Evolutionary conservation across 1,139 yeast genomes (phyloP).

Genomic region (Nakaseomyces glabratus): DNA sequence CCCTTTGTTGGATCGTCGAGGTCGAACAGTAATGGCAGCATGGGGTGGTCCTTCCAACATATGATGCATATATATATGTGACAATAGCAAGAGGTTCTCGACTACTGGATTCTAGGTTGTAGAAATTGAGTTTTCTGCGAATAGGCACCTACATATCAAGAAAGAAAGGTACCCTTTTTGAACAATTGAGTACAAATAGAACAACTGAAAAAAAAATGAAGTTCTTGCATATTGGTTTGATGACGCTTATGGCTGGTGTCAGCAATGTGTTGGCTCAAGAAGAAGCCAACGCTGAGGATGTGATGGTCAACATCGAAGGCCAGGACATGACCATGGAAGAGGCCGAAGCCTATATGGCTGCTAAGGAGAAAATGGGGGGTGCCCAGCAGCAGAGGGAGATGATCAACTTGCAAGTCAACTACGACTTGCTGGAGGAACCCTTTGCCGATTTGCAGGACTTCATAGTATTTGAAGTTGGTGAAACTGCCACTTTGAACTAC

Average conservation of each 20-base stretch:
- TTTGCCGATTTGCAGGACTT: not conserved
- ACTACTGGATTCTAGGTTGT: too few species aligned
- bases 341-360: not conserved
- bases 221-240: constrained; percentile 1
- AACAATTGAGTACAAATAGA: too few species aligned
- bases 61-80: too few species aligned
- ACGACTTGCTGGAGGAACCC: constrained; percentile 4
- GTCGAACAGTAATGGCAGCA: too few species aligned
- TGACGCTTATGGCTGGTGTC: constrained; percentile 1
- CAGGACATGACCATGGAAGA: too few species aligned
- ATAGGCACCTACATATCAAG: too few species aligned
- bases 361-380: not conserved
- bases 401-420: constrained; percentile 5
- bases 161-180: too few species aligned
- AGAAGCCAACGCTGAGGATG: too few species aligned
- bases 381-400: not conserved
- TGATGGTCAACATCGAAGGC: not conserved
- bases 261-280: not conserved
- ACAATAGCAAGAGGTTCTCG: too few species aligned
- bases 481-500: constrained; percentile 47
- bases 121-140: too few species aligned
- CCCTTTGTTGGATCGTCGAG: too few species aligned
- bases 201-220: constrained; percentile 5
- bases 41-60: too few species aligned
- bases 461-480: constrained; percentile 37